Evolutionary conservation across 1,139 yeast species (phyloP), one percentile per base, ranked within the genome.

Genomic region (Yamadazyma siamensis): DNA sequence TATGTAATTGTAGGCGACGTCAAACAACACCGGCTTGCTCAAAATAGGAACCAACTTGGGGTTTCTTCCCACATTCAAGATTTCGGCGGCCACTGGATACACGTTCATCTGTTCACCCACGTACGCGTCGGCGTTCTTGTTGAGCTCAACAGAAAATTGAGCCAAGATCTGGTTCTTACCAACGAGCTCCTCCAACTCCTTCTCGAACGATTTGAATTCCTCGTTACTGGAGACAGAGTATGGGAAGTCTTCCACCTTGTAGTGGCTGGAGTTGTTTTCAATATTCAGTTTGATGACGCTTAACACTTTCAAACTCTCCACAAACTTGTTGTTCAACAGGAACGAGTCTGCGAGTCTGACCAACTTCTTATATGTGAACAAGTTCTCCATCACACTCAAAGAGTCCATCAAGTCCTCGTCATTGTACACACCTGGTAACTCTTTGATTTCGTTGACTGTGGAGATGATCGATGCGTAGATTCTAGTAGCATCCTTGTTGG

Each of bases 381-480:
- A 82, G n/a, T 50, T 47, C 21, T 59, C 60, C 46, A 82, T 56
- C 12, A 66, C 50, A 13, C 67, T 72, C 34, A 88, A 62, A 9
- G 84, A 74, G 12, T 60, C 56, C 40, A 62, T 54, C 33, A 89
- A 65, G 20, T 73, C 80, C 33, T 84, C 94, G 49, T 87, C 95
- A 36, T 85, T 84, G 50, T 82, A 79, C 14, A 89, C 95, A 66
- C 97, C 97, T 0, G 96, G 95, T 32, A 89, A 68, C 39, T 86
- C 95, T 48, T 73, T 66, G 29, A 87, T 57, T 43, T 82, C 81
- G 5, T 59, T 59, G 17, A 80, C 56, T 21, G 76, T 70, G 19
- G 62, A 30, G 13, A 71, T 50, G 29, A 78, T 70, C 10, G 70
- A 62, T 34, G 66, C 72, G 43, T 66, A 75, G 32, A 79, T 55